Evolutionary conservation across 495 filamentous ascomycete genomes (phyloP), one percentile per base, ranked within the genome.

Genomic region (Chaetomidium leptoderma): DNA sequence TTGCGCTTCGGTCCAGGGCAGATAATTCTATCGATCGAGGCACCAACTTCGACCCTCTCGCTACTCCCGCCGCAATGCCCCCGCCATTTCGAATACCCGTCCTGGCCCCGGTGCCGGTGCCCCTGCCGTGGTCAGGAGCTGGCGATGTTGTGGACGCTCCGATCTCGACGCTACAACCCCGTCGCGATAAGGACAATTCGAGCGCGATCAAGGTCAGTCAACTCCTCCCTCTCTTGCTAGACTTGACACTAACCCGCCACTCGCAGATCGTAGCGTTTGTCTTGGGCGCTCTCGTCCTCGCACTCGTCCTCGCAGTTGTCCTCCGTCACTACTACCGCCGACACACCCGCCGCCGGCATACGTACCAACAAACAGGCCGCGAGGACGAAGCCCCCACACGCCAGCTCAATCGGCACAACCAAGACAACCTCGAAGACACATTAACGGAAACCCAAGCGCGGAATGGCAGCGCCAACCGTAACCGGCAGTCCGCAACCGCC

Each of bases 251-350:
- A 6, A 47, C 48, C 14, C 19, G 4, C 4, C 33, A 3, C 29
- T n/a, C n/a, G 13, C 43, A 71, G 69, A 59, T 62, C 46, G 55
- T 65, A 21, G 60, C 56, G 13, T 37, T 46, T 26, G 52, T 72
- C 21, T 33, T 70, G 10, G 59, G 50, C 42, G 55, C 49, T 35
- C 47, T 71, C 35, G 33, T 59, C 27, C 42, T 35, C 51, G 9
- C 59, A 10, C 21, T 68, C 16, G 37, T 67, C 50, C 23, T 58
- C 23, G 51, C 36, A 32, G 35, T 66, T 29, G 27, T 69, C 19
- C 3, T 53, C 45, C 63, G 65, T 9, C 54, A 67, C 53, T 77
- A 73, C 39, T 74, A 80, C 37, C 83, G 81, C 17, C 80, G 76
- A 68, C 85, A 80, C 61, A 70, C 86, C 30, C 45, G 36, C 9